Evolutionary conservation across 2,329 filamentous ascomycete species (phyloP).

Genomic region (Simplicillium sp.): DNA sequence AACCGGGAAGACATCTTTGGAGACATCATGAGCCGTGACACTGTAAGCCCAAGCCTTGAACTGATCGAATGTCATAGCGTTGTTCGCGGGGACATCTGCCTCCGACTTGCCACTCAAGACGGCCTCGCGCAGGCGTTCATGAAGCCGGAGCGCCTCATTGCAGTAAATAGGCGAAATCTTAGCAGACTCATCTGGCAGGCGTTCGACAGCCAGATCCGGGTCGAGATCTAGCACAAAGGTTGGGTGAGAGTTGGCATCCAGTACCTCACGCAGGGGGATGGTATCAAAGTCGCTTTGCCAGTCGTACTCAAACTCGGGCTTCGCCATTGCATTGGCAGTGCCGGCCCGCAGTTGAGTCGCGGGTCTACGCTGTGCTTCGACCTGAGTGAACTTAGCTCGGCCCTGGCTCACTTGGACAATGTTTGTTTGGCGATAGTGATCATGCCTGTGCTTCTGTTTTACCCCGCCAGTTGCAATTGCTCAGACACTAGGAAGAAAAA

Average conservation of each 20-base stretch:
- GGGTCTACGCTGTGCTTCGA: no score
- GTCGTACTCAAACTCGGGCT: no score
- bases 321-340: no score
- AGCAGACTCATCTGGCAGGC: neutral
- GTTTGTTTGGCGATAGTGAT: no score
- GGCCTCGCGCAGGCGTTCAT: slow-evolving; percentile 22
- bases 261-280: slow-evolving; percentile 15
- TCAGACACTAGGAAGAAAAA: no score
- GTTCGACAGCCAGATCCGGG: slow-evolving; percentile 17
- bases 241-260: slow-evolving; percentile 25
- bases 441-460: no score
- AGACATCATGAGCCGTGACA: slow-evolving; percentile 30
- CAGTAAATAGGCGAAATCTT: slow-evolving; percentile 23
- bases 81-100: neutral
- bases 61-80: slow-evolving; percentile 15
- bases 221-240: slow-evolving; percentile 28
- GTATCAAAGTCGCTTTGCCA: neutral
- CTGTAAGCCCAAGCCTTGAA: slow-evolving; percentile 31
- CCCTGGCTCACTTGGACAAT: no score
- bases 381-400: no score
- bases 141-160: slow-evolving; percentile 21
- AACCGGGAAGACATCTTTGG: slow-evolving; percentile 30
- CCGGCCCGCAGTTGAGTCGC: no score
- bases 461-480: no score
- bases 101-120: slow-evolving; percentile 10